A percentile compares a stretch with the other conserved stretches of the same genome.
Conservation (phyloP, 805 yeast genomes). For the Blastobotrys americana region DNA sequence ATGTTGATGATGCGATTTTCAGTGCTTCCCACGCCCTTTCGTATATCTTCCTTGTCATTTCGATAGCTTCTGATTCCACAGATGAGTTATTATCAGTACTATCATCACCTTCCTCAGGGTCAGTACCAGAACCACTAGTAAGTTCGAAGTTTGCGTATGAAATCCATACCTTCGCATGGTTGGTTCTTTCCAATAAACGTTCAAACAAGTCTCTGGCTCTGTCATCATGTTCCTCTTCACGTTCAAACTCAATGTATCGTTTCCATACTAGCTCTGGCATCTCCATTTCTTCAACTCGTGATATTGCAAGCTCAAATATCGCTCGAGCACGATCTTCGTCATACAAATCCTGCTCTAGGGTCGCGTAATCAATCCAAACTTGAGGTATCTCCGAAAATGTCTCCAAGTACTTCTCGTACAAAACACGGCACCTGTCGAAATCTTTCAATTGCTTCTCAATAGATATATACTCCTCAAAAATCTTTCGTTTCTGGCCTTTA, state of each 20-base stretch:
- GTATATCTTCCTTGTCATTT: conserved; percentile 49
- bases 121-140: conserved; percentile 36
- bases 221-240: conserved; percentile 51
- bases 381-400: conserved; percentile 34
- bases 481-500: conserved; percentile 36
- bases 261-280: conserved; percentile 30
- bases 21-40: conserved; percentile 44
- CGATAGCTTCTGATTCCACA: conserved; percentile 42
- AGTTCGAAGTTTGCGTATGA: conserved; percentile 66
- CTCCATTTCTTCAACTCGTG: conserved; percentile 23
- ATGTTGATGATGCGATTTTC: conserved; percentile 28
- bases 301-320: conserved; percentile 48
- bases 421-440: conserved; percentile 67
- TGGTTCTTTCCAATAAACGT: conserved; percentile 31
- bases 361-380: conserved; percentile 60
- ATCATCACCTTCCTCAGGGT: conserved; percentile 32
- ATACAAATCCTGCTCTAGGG: conserved; percentile 57
- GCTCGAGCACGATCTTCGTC: conserved; percentile 65
- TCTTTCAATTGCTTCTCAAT: conserved; percentile 65
- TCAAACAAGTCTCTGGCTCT: conserved; percentile 48
- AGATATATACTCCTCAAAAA: conserved; percentile 57
- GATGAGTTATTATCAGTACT: conserved; percentile 37
- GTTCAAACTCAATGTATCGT: conserved; percentile 49
- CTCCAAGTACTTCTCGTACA: conserved; percentile 64
- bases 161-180: conserved; percentile 46